Conservation (phyloP, 2,329 filamentous ascomycete genomes). For the Nigrospora oryzae region DNA sequence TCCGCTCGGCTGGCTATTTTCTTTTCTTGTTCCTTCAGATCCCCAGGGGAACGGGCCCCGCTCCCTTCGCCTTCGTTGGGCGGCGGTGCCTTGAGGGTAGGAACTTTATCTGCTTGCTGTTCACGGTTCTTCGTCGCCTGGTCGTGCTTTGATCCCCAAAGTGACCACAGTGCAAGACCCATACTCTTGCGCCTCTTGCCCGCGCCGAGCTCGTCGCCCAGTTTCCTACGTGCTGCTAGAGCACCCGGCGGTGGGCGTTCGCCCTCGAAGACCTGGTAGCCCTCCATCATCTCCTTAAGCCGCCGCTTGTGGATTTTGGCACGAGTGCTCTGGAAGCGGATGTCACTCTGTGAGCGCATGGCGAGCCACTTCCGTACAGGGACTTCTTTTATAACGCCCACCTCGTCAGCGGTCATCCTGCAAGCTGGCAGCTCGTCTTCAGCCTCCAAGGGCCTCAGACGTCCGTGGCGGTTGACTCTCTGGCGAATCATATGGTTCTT, state of each 20-base stretch:
- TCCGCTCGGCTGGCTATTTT: constrained; percentile 9
- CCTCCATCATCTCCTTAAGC: constrained; percentile 61
- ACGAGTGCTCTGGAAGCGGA: constrained; percentile 60
- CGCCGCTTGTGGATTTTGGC: constrained; percentile 65
- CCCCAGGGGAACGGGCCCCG: constrained; percentile 30
- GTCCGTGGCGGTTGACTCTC: constrained; percentile 69
- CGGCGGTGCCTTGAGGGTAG: constrained; percentile 21
- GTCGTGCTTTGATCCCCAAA: constrained; percentile 87
- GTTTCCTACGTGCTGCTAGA: constrained; percentile 60
- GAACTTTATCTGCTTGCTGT: constrained; percentile 35
- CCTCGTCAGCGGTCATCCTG: constrained; percentile 50
- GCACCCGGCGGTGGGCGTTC: constrained; percentile 80
- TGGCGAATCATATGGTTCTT: constrained; percentile 87
- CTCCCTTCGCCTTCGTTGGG: constrained; percentile 35
- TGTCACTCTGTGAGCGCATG: constrained; percentile 66
- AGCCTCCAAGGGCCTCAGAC: constrained; percentile 58
- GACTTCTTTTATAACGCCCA: constrained; percentile 73
- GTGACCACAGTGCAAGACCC: constrained; percentile 57
- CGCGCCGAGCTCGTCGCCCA: constrained; percentile 35
- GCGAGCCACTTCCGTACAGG: constrained; percentile 79
- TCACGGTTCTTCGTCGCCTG: constrained; percentile 59
- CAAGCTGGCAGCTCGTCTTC: constrained; percentile 58
- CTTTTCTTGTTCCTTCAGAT: constrained; percentile 29
- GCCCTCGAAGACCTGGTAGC: constrained; percentile 62
- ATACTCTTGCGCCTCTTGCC: constrained; percentile 36